Base-by-base conservation (phyloP, 2,329 filamentous ascomycete genomes). In the Cladophialophora carrionii region DNA sequence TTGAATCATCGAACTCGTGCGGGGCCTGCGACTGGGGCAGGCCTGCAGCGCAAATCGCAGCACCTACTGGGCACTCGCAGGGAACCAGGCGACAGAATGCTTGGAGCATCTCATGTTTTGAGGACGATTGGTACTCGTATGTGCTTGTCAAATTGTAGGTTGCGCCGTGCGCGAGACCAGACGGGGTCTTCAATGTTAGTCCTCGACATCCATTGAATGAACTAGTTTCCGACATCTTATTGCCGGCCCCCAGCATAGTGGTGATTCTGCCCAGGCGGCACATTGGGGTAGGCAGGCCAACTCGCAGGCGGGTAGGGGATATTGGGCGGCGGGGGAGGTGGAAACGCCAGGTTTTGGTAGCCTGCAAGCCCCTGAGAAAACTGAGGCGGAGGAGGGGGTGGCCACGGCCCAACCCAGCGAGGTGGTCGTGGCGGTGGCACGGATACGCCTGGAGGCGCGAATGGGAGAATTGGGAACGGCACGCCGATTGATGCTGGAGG, bases 351-450 rank as follows among this genome's bases (percentile, higher is more conserved):
- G 63, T 60, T 57, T 3, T 52, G 58, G 32, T 59, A 59, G 17
- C 34, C 58, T 29, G 60, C n/a, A 24, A 46, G 43, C 10, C 49
- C 55, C 29, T 62, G 66, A 17, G 67, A 68, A 14, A 69, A 71
- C 34, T 66, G 37, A 14, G 63, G 60, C 48, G 64, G 72, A 24
- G 71, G 69, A 48, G 68, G 71, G 12, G 68, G 70, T 34, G 71
- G 71, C 67, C 71, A 71, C 10, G 66, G 65, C 17, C 71, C 71
- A 17, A 65, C 58, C 63, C 71, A 71, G 62, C 72, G 70, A 22
- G 62, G 61, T 51, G 70, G 69, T 57, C 34, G 32, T 1, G 55
- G 56, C 6, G 58, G 51, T 54, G 49, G 58, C 29, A 61, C 32
- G 8, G 49, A 49, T 14, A 61, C 1, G 24, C 58, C 58, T 17